A percentile compares a stretch with the other conserved stretches of the same genome.
Conservation (phyloP, 345 rosid genomes). For the Trapa bicornis region DNA sequence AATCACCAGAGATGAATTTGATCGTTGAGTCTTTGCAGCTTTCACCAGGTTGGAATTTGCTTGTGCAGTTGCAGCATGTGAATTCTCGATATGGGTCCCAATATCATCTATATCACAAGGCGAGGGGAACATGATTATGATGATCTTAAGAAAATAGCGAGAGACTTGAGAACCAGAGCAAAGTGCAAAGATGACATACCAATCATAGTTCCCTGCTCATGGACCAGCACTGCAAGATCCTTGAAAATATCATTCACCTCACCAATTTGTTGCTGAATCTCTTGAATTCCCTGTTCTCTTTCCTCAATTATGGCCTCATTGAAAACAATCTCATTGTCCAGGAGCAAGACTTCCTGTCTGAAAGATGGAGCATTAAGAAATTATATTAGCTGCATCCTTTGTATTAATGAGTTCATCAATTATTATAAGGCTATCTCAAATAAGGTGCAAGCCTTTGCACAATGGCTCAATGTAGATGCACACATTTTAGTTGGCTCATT, state of each 20-base stretch:
- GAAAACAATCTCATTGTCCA: slow-evolving; percentile 86
- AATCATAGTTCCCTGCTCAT: slow-evolving; percentile 87
- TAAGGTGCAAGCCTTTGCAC: too few species aligned
- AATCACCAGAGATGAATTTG: slow-evolving; percentile 85
- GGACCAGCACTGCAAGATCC: slow-evolving; percentile 86
- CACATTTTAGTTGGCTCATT: too few species aligned
- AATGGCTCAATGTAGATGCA: too few species aligned
- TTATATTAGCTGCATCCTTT: neutral
- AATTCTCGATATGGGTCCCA: slow-evolving; percentile 54
- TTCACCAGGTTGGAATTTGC: slow-evolving; percentile 63
- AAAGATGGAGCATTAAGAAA: slow-evolving; percentile 12
- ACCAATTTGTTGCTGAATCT: slow-evolving; percentile 88
- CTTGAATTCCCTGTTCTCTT: slow-evolving; percentile 90
- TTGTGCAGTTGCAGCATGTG: slow-evolving; percentile 66
- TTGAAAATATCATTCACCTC: slow-evolving; percentile 91
- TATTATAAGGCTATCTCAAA: neutral
- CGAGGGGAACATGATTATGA: neutral
- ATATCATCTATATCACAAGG: slow-evolving; percentile 59
- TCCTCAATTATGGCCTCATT: slow-evolving; percentile 90
- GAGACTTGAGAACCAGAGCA: neutral
- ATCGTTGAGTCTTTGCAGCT: slow-evolving; percentile 75
- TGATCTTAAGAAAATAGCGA: neutral
- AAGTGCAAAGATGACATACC: slow-evolving; percentile 30
- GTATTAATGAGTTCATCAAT: neutral
- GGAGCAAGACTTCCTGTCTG: slow-evolving; percentile 71